These are phyloP conservation scores for Saitozyma podzolica DNA, from an alignment of 768 basidiomycete species.

Conservation along the genomic window DNA sequence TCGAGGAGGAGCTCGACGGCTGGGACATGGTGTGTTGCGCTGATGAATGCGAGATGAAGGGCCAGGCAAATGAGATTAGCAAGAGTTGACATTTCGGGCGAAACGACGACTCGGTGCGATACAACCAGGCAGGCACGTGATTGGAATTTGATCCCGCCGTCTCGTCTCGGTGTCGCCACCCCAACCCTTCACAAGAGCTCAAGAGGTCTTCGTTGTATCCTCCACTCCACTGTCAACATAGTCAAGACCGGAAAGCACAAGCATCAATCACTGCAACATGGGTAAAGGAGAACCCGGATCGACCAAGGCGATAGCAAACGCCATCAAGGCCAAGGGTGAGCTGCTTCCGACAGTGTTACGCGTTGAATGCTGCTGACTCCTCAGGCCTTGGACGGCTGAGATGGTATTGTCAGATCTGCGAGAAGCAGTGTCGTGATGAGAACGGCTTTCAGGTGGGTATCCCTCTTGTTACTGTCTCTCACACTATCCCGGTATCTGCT, in stretches of 20 bases:
- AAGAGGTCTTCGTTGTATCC: not conserved
- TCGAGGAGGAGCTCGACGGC: constrained; percentile 13
- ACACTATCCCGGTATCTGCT: not conserved
- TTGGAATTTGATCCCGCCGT: not conserved
- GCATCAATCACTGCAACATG: constrained; percentile 33
- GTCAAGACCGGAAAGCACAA: not conserved
- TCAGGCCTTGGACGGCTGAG: constrained; percentile 81
- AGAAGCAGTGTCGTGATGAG: constrained; percentile 96
- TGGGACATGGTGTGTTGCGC: constrained; percentile 8
- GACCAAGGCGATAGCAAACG: constrained; percentile 61
- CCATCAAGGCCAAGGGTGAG: constrained; percentile 88
- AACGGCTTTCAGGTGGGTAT: constrained; percentile 72
- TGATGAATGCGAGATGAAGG: not conserved
- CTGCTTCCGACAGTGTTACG: not conserved
- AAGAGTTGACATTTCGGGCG: not conserved
- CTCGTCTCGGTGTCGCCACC: not conserved
- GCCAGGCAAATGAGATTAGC: too few species aligned
- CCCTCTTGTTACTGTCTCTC: not conserved
- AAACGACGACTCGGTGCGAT: not conserved
- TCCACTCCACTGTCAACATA: not conserved
- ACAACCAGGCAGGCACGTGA: too few species aligned
- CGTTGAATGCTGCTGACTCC: constrained; percentile 4
- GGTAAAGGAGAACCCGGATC: constrained; percentile 51
- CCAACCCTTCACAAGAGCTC: too few species aligned
- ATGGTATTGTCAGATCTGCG: constrained; percentile 99